Percentiles rank a stretch among this genome's conserved stretches.
phyloP scores from a whole-genome alignment of 257 asterid species.

The Penstemon davidsonii region DNA sequence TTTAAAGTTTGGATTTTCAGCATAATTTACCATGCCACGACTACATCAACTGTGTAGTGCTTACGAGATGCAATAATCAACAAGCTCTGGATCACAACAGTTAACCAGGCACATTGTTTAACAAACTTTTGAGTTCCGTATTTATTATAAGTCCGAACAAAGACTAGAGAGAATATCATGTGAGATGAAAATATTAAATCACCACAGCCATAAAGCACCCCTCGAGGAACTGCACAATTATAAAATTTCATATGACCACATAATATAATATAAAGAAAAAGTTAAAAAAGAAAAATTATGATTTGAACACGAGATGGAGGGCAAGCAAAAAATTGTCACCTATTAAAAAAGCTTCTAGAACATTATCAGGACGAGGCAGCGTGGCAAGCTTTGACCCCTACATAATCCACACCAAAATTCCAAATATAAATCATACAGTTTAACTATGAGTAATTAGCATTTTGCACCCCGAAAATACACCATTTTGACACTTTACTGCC shows the following conservation, averaged over 20 bases:
- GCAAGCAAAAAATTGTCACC: slow-evolving; percentile 35
- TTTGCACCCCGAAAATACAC: no score
- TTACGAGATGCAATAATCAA: slow-evolving; percentile 93
- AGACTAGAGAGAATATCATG: slow-evolving; percentile 93
- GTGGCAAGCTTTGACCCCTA: slow-evolving; percentile 94
- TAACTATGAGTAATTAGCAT: no score
- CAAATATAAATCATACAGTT: slow-evolving; percentile 20
- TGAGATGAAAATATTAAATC: slow-evolving; percentile 97
- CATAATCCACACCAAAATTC: slow-evolving; percentile 25
- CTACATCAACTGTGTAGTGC: slow-evolving; percentile 92
- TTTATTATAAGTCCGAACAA: slow-evolving; percentile 85
- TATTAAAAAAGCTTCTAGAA: slow-evolving; percentile 63
- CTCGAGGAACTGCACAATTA: slow-evolving; percentile 74
- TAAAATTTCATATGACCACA: slow-evolving; percentile 17
- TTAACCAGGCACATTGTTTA: slow-evolving; percentile 84
- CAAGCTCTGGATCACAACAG: slow-evolving; percentile 74
- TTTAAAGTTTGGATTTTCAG: slow-evolving; percentile 3
- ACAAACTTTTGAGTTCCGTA: slow-evolving; percentile 72
- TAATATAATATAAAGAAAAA: no score
- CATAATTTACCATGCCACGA: slow-evolving; percentile 84
- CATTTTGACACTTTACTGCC: no score
- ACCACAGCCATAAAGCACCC: slow-evolving; percentile 94
- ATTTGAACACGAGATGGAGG: slow-evolving; percentile 10
- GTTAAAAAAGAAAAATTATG: not conserved
- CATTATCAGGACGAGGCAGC: slow-evolving; percentile 78